Percentiles rank a stretch among this genome's conserved stretches.
Evolutionary conservation across 495 filamentous ascomycete species (phyloP).

Genomic region (Niebla homalea): DNA sequence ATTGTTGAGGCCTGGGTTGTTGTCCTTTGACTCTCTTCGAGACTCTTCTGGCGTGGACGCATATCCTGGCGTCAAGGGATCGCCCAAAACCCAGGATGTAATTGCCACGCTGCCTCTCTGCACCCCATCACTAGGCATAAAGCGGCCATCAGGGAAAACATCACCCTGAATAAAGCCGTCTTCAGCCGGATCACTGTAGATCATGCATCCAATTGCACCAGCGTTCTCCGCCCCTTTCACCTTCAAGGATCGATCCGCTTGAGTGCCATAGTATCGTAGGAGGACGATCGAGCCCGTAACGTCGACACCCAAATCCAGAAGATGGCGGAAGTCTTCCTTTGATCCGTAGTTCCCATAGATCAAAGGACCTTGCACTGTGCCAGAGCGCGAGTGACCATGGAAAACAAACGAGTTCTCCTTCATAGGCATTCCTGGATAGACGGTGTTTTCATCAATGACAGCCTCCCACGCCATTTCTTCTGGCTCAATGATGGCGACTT

Average conservation of each 20-base stretch:
- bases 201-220: constrained; percentile 75
- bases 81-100: constrained; percentile 69
- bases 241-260: constrained; percentile 61
- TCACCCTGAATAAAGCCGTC: constrained; percentile 61
- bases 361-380: constrained; percentile 81
- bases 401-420: constrained; percentile 58
- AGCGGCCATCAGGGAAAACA: constrained; percentile 59
- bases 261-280: constrained; percentile 65
- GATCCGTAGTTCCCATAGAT: constrained; percentile 91
- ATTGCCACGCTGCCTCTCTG: constrained; percentile 74
- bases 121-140: constrained; percentile 65
- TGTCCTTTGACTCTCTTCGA: constrained; percentile 47
- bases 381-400: constrained; percentile 79
- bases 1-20: constrained; percentile 57
- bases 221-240: constrained; percentile 78
- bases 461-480: constrained; percentile 62
- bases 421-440: constrained; percentile 32
- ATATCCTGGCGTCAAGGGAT: constrained; percentile 80
- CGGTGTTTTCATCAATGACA: constrained; percentile 62
- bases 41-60: constrained; percentile 58
- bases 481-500: constrained; percentile 70
- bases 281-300: constrained; percentile 71
- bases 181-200: constrained; percentile 79
- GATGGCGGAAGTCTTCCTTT: constrained; percentile 60
- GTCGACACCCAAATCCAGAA: constrained; percentile 58